Evolutionary conservation across 1,139 yeast species (phyloP), one percentile per base, ranked within the genome.

Genomic region (Pichia norvegensis): DNA sequence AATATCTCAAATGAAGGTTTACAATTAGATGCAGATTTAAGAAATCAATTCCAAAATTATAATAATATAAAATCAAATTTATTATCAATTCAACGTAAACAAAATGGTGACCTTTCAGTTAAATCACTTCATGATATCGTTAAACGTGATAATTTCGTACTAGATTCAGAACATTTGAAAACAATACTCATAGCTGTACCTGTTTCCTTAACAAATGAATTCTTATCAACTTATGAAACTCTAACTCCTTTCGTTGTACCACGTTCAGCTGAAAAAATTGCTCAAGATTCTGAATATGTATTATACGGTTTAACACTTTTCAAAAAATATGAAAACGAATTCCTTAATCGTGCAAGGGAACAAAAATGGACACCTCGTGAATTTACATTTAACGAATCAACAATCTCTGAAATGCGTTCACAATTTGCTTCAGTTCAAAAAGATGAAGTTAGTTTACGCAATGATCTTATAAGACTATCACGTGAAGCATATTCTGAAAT

Each of bases 321-420:
- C 74, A 85, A 84, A 60, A 92, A 88, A 67, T 83, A 69, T 58
- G 79, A 77, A 40, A 73, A 76, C 31, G 88, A 84, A 47, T 92
- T 86, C 57, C 69, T 76, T 44, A 70, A 73, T 52, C 79, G 79
- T 46, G 76, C 87, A 39, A 79, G 98, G 63, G 98, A 94, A 58
- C 75, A 73, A 55, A 86, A 86, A 67, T 92, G 90, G 83, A 80
- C 85, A 51, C 97, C 97, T 44, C 80, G 99, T 62, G 98, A 94
- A 58, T 88, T 88, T 62, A 79, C 81, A 49, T 88, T 87, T 67
- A 82, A 92, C 17, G 95, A 86, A 58, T 90, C 83, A 52, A 66
- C 73, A 31, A 76, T 87, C 51, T 81, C 79, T 56, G 76, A 78
- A 55, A 70, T 86, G 70, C 78, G 85, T 62, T 76, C 81, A 63